Conservation (phyloP, 805 yeast genomes). For the Cyberlindnera petersonii region DNA sequence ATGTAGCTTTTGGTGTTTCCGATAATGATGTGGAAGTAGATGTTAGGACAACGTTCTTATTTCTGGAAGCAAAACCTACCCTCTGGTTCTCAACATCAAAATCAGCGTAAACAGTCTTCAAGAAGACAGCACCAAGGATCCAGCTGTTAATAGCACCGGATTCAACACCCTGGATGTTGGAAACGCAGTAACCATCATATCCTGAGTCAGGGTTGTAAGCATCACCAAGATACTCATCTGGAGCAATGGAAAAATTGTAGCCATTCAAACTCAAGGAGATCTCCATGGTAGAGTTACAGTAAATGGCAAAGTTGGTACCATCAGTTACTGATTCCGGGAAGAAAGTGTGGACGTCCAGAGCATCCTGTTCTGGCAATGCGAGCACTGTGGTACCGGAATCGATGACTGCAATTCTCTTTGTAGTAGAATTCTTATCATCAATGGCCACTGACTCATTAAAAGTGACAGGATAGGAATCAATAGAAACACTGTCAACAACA, state of each 20-base stretch:
- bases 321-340: constrained; percentile 50
- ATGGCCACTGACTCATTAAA: constrained; percentile 28
- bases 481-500: constrained; percentile 34
- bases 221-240: constrained; percentile 46
- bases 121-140: constrained; percentile 63
- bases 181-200: constrained; percentile 52
- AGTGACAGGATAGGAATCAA: constrained; percentile 32
- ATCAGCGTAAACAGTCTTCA: constrained; percentile 51
- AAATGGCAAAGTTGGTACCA: constrained; percentile 59
- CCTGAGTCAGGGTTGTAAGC: constrained; percentile 35
- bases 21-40: constrained; percentile 21
- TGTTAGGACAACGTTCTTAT: constrained; percentile 27
- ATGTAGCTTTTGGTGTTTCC: neutral
- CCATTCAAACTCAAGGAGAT: constrained; percentile 42
- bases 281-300: constrained; percentile 45
- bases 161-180: constrained; percentile 58
- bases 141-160: constrained; percentile 40
- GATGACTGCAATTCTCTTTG: constrained; percentile 42
- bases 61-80: constrained; percentile 53
- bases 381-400: constrained; percentile 69
- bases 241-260: constrained; percentile 40
- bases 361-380: constrained; percentile 52
- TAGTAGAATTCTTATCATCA: constrained; percentile 12
- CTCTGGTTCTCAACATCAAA: constrained; percentile 48
- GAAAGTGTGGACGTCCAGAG: constrained; percentile 47